A percentile compares a stretch with the other conserved stretches of the same genome.
phyloP scores from a whole-genome alignment of 2,329 filamentous ascomycete genomes.

The Nigrograna mackinnonii region DNA sequence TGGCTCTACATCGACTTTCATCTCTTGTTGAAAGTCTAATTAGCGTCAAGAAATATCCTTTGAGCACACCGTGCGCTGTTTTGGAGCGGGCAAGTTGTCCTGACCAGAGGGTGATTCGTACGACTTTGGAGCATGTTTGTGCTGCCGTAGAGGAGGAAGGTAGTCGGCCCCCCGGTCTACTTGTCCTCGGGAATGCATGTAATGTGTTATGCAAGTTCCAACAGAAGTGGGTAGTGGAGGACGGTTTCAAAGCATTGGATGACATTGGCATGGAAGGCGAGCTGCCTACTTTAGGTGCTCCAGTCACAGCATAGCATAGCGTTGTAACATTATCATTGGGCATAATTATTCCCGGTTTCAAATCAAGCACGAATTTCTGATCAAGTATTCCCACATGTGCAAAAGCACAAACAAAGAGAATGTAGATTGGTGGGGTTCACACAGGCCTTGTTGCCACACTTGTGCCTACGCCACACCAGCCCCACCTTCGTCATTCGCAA shows the following conservation, averaged over 20 bases:
- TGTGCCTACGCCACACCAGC: no score
- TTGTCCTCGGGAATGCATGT: conserved; percentile 85
- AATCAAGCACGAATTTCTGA: no score
- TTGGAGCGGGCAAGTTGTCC: conserved; percentile 92
- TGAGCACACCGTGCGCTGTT: conserved; percentile 83
- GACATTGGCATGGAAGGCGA: conserved; percentile 9
- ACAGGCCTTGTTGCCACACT: no score
- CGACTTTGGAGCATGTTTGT: conserved; percentile 77
- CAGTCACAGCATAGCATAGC: no score
- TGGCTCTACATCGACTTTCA: conserved; percentile 85
- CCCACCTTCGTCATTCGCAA: no score
- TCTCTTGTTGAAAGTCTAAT: conserved; percentile 72
- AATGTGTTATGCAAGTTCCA: conserved; percentile 69
- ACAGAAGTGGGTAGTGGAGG: conserved; percentile 81
- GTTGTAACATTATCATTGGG: no score
- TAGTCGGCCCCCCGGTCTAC: conserved; percentile 81
- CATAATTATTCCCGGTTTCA: no score
- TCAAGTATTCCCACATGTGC: no score
- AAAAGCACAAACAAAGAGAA: no score
- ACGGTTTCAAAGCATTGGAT: conserved; percentile 79
- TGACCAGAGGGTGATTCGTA: conserved; percentile 90
- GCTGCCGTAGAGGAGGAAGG: conserved; percentile 87
- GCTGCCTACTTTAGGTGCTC: no score
- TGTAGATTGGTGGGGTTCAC: no score
- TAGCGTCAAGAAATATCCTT: conserved; percentile 64